Evolutionary conservation across 2,329 filamentous ascomycete genomes (phyloP).

Genomic region (Plectosphaerella cucumerina): DNA sequence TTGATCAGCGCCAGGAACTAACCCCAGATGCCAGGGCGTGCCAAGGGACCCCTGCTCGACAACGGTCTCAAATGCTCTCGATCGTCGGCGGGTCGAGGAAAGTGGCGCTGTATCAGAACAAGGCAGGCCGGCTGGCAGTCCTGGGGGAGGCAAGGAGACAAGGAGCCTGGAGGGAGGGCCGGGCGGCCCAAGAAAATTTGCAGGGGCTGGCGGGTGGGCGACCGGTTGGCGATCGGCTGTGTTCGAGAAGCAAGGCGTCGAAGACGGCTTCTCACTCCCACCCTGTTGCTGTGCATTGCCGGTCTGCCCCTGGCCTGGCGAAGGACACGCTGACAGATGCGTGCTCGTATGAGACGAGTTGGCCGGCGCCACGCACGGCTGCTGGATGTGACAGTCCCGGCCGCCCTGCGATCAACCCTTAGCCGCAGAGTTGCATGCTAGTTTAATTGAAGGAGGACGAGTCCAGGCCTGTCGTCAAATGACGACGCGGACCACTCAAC

Average conservation of each 20-base stretch:
- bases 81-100: neutral
- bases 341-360: neutral
- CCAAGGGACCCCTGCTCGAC: neutral
- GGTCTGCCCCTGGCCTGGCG: too few species aligned
- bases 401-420: neutral
- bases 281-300: too few species aligned
- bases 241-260: too few species aligned
- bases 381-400: neutral
- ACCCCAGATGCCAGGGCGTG: constrained; percentile 1
- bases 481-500: neutral
- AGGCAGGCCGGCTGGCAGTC: neutral
- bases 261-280: neutral
- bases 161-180: too few species aligned
- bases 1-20: constrained; percentile 36
- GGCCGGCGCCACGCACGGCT: neutral
- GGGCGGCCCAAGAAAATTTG: too few species aligned
- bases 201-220: too few species aligned
- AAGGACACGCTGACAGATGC: too few species aligned
- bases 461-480: neutral
- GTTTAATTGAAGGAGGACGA: neutral
- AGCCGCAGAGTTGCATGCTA: neutral
- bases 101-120: neutral
- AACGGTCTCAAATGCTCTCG: neutral
- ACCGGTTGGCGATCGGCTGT: too few species aligned
- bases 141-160: neutral